Conservation (phyloP, 176 grass and related monocot species). For the Chloris gayana region DNA sequence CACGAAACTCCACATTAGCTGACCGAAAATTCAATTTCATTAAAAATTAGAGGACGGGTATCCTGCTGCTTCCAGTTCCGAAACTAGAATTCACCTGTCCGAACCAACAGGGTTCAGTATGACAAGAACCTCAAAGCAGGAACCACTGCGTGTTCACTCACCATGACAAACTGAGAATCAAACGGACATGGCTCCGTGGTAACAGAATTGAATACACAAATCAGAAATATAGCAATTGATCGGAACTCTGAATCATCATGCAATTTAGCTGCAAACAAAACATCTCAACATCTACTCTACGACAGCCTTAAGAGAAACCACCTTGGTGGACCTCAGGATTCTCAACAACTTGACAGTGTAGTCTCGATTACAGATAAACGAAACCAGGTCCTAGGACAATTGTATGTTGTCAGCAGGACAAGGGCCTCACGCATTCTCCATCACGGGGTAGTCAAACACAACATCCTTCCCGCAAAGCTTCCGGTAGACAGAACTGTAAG, state of each 20-base stretch:
- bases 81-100: no score
- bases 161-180: no score
- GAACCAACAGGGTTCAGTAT: no score
- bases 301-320: background rate
- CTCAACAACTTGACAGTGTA: background rate
- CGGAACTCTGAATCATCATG: background rate
- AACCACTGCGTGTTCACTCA: no score
- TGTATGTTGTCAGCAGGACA: background rate
- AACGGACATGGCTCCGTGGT: no score
- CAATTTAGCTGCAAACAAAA: background rate
- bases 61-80: no score
- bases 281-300: background rate
- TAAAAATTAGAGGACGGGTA: no score
- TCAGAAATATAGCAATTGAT: background rate
- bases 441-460: conserved; percentile 48
- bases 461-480: conserved; percentile 69
- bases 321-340: background rate
- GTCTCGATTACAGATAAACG: background rate
- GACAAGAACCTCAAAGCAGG: no score
- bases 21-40: no score
- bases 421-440: conserved; percentile 22
- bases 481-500: conserved; percentile 61
- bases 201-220: background rate
- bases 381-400: background rate
- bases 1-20: no score